phyloP scores from a whole-genome alignment of 805 yeast species.

The Hanseniaspora guilliermondii region DNA sequence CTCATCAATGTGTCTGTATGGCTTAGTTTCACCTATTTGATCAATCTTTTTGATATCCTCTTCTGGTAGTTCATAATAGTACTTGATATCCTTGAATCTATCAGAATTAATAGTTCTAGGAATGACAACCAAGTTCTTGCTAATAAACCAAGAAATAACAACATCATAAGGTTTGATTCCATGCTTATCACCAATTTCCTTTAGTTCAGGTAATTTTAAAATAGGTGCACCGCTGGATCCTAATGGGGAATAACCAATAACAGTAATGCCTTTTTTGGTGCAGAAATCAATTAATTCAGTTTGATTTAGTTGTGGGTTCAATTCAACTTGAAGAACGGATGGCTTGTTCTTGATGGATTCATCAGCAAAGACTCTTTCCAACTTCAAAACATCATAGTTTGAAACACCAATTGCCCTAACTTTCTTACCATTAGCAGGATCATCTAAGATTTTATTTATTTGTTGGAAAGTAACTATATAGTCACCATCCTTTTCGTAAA shows the following conservation, averaged over 20 bases:
- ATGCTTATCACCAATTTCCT: conserved; percentile 46
- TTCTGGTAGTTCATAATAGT: conserved; percentile 29
- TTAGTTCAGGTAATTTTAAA: conserved; percentile 37
- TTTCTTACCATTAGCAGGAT: conserved; percentile 31
- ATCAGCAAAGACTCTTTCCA: conserved; percentile 32
- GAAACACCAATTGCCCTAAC: conserved; percentile 48
- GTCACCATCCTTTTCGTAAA: conserved; percentile 31
- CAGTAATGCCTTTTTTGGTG: conserved; percentile 38
- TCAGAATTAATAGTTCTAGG: conserved; percentile 63
- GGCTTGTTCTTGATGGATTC: conserved; percentile 36
- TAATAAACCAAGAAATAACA: conserved; percentile 49
- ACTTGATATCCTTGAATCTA: conserved; percentile 39
- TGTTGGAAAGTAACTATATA: conserved; percentile 42
- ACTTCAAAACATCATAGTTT: conserved; percentile 34
- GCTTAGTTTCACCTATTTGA: conserved; percentile 24
- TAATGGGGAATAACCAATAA: conserved; percentile 50
- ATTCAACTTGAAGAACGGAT: conserved; percentile 49
- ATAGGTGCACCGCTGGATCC: conserved; percentile 59
- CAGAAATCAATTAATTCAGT: conserved; percentile 42
- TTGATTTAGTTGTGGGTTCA: conserved; percentile 65
- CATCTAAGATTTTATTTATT: conserved; percentile 29
- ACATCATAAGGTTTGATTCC: conserved; percentile 43
- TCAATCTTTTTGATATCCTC: conserved; percentile 34
- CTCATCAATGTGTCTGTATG: conserved; percentile 27
- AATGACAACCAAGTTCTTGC: conserved; percentile 47